Evolutionary conservation across 2,329 filamentous ascomycete genomes (phyloP).

Genomic region (Epichloe hybrida): DNA sequence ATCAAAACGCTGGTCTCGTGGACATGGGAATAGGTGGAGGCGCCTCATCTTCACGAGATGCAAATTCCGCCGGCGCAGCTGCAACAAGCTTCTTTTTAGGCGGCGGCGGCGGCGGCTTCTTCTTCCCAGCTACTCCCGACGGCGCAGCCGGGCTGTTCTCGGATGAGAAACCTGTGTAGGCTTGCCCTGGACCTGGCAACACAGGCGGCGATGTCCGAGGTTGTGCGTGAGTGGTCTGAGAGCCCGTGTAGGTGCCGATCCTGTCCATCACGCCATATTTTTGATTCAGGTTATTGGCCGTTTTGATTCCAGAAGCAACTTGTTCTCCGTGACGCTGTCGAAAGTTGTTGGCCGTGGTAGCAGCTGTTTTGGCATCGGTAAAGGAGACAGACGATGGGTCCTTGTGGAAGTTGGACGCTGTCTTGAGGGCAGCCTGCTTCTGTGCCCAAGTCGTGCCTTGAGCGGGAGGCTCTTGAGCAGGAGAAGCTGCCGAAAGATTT

Average conservation of each 20-base stretch:
- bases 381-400: slow-evolving; percentile 49
- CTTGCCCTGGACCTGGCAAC: neutral
- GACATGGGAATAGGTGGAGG: slow-evolving; percentile 41
- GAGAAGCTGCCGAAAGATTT: slow-evolving; percentile 17
- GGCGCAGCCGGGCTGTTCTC: neutral
- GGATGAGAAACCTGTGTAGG: neutral
- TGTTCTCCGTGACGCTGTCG: slow-evolving; percentile 57
- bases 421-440: slow-evolving; percentile 49
- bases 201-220: neutral
- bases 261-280: slow-evolving; percentile 42
- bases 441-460: slow-evolving; percentile 50
- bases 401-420: slow-evolving; percentile 44
- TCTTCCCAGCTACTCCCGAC: slow-evolving; percentile 25
- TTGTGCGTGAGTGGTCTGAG: slow-evolving; percentile 7
- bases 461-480: slow-evolving; percentile 14
- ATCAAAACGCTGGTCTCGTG: slow-evolving; percentile 35
- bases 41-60: slow-evolving; percentile 15
- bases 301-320: slow-evolving; percentile 44
- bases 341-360: slow-evolving; percentile 53
- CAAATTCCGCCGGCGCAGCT: slow-evolving; percentile 7
- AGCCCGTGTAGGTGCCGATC: slow-evolving; percentile 16
- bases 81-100: slow-evolving; percentile 39
- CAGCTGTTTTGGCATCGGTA: slow-evolving; percentile 43
- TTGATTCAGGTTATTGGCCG: slow-evolving; percentile 43
- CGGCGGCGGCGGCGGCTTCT: slow-evolving; percentile 38